Evolutionary conservation across 2,329 filamentous ascomycete species (phyloP), one percentile per base, ranked within the genome.

Genomic region (Chaetomium strumarium): DNA sequence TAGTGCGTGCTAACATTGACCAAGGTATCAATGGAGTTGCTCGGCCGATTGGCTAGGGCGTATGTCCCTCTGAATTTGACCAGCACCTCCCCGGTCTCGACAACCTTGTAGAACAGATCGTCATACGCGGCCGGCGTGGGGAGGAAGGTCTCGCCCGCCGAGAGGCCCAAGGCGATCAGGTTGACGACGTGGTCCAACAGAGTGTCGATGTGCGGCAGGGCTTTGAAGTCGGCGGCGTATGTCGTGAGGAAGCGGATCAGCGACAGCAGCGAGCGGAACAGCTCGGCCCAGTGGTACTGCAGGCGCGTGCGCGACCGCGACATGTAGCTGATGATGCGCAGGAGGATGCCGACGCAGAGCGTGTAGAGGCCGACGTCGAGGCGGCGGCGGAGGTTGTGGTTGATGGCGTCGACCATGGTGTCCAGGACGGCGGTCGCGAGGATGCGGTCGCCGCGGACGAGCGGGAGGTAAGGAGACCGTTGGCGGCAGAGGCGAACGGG

Each of bases 101-200:
- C 90, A 2, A 97, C 80, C 71, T 99, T 99, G 80, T 99, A 99
- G 72, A 99, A 97, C 0, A 99, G 77, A 64, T 99, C 93, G 63
- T 99, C 93, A 68, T 97, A 97, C 1, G 89, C 85, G 16, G 87
- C 81, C 0, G 90, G 85, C 30, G 88, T 88, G 0, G 92, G 93
- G 8, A 99, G 77, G 70, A 99, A 97, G 2, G 87, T 84, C 67
- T 97, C 93, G 7, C 93, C 93, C 2, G 84, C 82, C 1, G 88
- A 93, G 8, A 99, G 76, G 2, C 89, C 88, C 37, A 96, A 79
- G 1, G 89, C 89, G 37, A 96, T 76, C 6, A 96, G 74, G 64
- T 93, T 90, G 47, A 93, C 85, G 1, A 96, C 79, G 33, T 85
- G 79, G 61, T 87, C 84, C 14, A 95, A 80, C 24, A 97, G 77